Evolutionary conservation across 495 filamentous ascomycete species (phyloP).

Genomic region (Filosporella fistucella): DNA sequence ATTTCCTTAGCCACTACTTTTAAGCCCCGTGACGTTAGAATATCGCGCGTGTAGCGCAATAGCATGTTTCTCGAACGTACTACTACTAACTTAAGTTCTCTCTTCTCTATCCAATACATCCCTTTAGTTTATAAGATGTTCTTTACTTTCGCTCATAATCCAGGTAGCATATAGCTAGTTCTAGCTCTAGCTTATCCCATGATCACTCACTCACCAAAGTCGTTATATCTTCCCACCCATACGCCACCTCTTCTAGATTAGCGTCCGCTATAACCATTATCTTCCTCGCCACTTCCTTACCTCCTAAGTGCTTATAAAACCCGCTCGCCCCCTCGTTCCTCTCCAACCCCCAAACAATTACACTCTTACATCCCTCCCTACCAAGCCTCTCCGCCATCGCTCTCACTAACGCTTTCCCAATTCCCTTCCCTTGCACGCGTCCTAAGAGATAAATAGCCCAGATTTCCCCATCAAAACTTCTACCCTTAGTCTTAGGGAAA

Average conservation of each 20-base stretch:
- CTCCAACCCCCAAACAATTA: conserved; percentile 2
- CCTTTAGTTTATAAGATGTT: no score
- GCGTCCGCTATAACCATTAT: conserved; percentile 2
- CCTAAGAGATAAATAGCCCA: conserved; percentile 1
- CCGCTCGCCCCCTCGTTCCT: conserved; percentile 1
- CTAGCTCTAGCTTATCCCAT: no score
- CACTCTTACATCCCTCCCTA: conserved; percentile 1
- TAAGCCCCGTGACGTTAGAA: no score
- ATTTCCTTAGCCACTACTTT: no score
- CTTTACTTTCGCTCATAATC: no score
- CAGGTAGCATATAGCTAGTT: no score
- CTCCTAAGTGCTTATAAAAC: conserved; percentile 1
- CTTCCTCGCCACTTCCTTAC: conserved; percentile 2
- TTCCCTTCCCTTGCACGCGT: conserved; percentile 3
- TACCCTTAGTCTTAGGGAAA: neutral
- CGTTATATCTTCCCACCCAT: conserved; percentile 3
- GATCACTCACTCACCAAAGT: conserved; percentile 5
- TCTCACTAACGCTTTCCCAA: conserved; percentile 3
- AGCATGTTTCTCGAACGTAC: no score
- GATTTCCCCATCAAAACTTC: neutral
- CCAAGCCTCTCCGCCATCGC: conserved; percentile 3
- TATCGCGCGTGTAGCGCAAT: no score
- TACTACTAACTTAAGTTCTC: no score
- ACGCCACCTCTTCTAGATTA: neutral
- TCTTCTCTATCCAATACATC: no score